A percentile compares a stretch with the other conserved stretches of the same genome.
These are phyloP conservation scores for Pinus taeda DNA, from an alignment of 75 land plant genomes.

Conservation along the genomic window DNA sequence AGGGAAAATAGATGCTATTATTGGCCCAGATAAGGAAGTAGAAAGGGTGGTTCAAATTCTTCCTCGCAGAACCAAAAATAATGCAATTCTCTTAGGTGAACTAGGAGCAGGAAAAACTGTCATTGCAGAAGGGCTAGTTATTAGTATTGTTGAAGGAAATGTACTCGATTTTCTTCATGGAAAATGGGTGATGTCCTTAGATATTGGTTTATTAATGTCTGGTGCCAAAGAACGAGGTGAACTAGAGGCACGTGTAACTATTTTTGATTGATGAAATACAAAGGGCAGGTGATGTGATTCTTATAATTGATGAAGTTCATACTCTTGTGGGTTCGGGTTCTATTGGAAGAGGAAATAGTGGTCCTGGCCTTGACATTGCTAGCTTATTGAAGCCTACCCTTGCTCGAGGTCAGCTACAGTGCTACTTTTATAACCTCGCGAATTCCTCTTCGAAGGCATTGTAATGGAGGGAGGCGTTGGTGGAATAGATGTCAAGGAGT, in stretches of 20 bases:
- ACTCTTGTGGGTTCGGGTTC: slow-evolving; percentile 83
- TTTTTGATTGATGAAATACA: slow-evolving; percentile 65
- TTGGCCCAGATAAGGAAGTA: slow-evolving; percentile 80
- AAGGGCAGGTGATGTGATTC: slow-evolving; percentile 72
- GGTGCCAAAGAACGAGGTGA: slow-evolving; percentile 91
- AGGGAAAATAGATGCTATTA: slow-evolving; percentile 83
- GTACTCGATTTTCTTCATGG: slow-evolving; percentile 70
- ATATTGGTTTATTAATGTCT: slow-evolving; percentile 84
- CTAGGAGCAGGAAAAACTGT: slow-evolving; percentile 98
- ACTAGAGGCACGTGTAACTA: slow-evolving; percentile 75
- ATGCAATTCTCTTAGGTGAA: slow-evolving; percentile 91
- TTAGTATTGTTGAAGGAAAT: slow-evolving; percentile 60
- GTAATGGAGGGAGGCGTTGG: too few relatives aligned
- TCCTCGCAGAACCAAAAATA: slow-evolving; percentile 90
- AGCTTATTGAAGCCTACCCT: slow-evolving; percentile 81
- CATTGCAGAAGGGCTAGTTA: slow-evolving; percentile 94
- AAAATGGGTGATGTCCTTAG: slow-evolving; percentile 81
- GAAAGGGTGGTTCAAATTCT: slow-evolving; percentile 82
- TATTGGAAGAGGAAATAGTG: slow-evolving; percentile 68
- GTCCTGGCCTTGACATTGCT: slow-evolving; percentile 79
- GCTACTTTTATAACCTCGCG: too few relatives aligned
- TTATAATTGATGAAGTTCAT: slow-evolving; percentile 93
- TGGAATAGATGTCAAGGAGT: too few relatives aligned
- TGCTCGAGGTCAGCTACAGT: slow-evolving; percentile 87
- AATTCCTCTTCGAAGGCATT: too few relatives aligned